Conservation (phyloP, 2,329 filamentous ascomycete genomes). For the Stagonosporopsis cucurbitacearum region DNA sequence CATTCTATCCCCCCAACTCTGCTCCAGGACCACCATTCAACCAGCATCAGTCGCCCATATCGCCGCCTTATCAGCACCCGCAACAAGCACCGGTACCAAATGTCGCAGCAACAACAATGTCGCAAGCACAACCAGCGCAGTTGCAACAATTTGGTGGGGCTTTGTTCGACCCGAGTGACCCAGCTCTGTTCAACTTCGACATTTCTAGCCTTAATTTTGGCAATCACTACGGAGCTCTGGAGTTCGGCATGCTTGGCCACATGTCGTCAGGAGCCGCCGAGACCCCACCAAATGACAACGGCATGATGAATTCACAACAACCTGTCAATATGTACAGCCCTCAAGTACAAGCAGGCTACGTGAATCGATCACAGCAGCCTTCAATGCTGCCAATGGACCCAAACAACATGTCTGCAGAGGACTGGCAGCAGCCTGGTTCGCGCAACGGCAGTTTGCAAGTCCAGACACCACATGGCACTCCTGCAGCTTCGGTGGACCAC, state of each 20-base stretch:
- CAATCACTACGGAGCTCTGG: conserved; percentile 92
- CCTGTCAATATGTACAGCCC: conserved; percentile 48
- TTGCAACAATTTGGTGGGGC: conserved; percentile 58
- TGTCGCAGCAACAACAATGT: conserved; percentile 56
- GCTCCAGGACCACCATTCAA: conserved; percentile 58
- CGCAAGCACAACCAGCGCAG: conserved; percentile 48
- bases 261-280: conserved; percentile 93
- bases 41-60: conserved; percentile 76
- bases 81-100: conserved; percentile 54
- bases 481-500: conserved; percentile 44
- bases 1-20: conserved; percentile 52
- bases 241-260: conserved; percentile 95
- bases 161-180: conserved; percentile 90
- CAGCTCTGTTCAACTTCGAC: conserved; percentile 93
- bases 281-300: conserved; percentile 70
- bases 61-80: conserved; percentile 71
- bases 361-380: conserved; percentile 32
- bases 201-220: conserved; percentile 93
- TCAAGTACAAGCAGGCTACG: conserved; percentile 45
- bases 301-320: conserved; percentile 44
- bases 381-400: conserved; percentile 41
- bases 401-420: conserved; percentile 35
- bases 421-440: conserved; percentile 49
- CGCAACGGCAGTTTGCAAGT: conserved; percentile 54
- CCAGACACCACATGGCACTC: conserved; percentile 52